These are phyloP conservation scores for Licmophora abbreviata DNA, from an alignment of 108 stramenopile genomes.

Conservation along the genomic window DNA sequence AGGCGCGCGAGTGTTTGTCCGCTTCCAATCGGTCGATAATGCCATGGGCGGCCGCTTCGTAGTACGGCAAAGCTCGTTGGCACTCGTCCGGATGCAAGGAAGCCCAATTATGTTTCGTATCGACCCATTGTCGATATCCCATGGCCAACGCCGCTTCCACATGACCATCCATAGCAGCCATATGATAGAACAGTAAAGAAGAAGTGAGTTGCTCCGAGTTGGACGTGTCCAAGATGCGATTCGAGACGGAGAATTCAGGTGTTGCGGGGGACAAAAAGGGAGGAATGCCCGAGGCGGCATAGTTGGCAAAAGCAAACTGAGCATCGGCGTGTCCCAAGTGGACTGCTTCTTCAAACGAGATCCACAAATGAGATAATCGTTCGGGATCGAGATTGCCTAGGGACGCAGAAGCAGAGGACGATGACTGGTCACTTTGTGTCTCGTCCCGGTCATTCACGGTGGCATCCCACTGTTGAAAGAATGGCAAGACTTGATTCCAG, in stretches of 20 bases:
- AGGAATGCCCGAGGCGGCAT: constrained; percentile 64
- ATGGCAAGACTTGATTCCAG: constrained; percentile 22
- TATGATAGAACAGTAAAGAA: constrained; percentile 65
- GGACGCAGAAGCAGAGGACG: neutral
- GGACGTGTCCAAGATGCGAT: constrained; percentile 14
- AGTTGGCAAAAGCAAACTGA: constrained; percentile 62
- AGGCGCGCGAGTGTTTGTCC: constrained; percentile 41
- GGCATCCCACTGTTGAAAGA: constrained; percentile 30
- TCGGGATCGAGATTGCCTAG: neutral
- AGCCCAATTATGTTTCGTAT: neutral
- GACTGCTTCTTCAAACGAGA: constrained; percentile 52
- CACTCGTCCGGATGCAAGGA: constrained; percentile 20
- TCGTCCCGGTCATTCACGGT: constrained; percentile 1
- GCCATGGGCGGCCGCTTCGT: constrained; percentile 68
- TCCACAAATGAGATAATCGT: neutral
- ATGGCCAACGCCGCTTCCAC: constrained; percentile 73
- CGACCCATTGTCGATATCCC: constrained; percentile 23
- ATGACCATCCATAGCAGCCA: constrained; percentile 59
- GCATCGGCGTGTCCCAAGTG: constrained; percentile 67
- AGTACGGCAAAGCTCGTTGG: constrained; percentile 65
- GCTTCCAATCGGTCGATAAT: constrained; percentile 70
- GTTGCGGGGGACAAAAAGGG: constrained; percentile 24
- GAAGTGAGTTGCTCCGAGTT: constrained; percentile 34
- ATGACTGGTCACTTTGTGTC: constrained; percentile 5
- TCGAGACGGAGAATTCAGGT: constrained; percentile 23